Conservation (phyloP, 1,284 basidiomycete species). For the Fomes fomentarius region DNA sequence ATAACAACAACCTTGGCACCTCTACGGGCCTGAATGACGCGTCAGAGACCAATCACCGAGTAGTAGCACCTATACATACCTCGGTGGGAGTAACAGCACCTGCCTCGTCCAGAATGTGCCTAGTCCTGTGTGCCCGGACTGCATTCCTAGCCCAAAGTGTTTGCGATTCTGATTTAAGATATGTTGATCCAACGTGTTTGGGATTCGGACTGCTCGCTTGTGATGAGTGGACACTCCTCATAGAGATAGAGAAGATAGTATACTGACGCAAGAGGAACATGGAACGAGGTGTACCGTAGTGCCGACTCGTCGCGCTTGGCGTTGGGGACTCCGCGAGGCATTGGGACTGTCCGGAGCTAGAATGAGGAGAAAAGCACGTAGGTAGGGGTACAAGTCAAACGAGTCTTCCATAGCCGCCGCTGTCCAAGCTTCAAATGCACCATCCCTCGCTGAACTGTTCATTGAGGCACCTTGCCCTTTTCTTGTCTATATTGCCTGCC, state of each 20-base stretch:
- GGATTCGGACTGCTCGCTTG: slow-evolving; percentile 79
- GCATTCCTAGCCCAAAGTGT: slow-evolving; percentile 75
- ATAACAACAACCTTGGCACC: slow-evolving; percentile 86
- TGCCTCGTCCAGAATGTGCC: slow-evolving; percentile 19
- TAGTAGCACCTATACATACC: slow-evolving; percentile 35
- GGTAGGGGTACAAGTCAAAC: no score
- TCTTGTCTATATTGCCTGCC: no score
- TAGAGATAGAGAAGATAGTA: neutral
- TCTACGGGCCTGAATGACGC: slow-evolving; percentile 47
- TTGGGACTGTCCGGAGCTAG: no score
- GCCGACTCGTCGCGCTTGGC: slow-evolving; percentile 78
- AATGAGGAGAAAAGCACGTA: no score
- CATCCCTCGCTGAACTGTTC: no score
- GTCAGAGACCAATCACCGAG: slow-evolving; percentile 13
- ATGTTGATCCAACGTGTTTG: slow-evolving; percentile 74
- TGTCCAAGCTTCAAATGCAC: no score
- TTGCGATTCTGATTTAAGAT: slow-evolving; percentile 72
- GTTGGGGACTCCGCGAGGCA: slow-evolving; percentile 82
- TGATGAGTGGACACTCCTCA: no score
- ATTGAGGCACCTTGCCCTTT: no score
- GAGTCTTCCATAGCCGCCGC: no score
- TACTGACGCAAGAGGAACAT: slow-evolving; percentile 69
- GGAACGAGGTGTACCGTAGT: slow-evolving; percentile 77
- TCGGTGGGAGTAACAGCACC: slow-evolving; percentile 41
- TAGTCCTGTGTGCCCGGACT: slow-evolving; percentile 32